Base-by-base conservation (phyloP, 371 early-diverging fungal genomes). In the Mucor circinelloides region DNA sequence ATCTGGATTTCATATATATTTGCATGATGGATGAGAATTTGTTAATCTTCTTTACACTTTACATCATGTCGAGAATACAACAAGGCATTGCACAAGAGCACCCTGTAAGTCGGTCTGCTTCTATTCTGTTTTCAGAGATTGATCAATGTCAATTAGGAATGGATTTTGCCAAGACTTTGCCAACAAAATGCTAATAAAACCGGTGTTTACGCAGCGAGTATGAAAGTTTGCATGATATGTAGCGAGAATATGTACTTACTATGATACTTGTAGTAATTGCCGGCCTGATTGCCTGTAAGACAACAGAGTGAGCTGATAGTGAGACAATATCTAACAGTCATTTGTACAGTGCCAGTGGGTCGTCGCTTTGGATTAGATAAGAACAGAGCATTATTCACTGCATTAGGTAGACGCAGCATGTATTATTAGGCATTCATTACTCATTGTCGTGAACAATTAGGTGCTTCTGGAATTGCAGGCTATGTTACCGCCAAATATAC, bases 161-260 rank as follows among this genome's bases (percentile, higher is more conserved):
- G 72, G 72, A 42, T 72, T 9, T 30, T 72, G 56, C 72, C 72
- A 27, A 42, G 65, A 58, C 19, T 67, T 19, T 72, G 72, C 7
- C 68, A 72, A 27, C 44, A 64, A 31, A 67, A 68, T 23, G 72
- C 72, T 1, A 67, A 68, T 32, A 72, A 64, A 40, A 72, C 68
- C 25, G 72, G 72, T 5, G 46, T 68, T 25, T 67, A 67, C 42
- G 68, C 42, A 42, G 72, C 72, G 31, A 64, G 72, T 72, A 61
- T 38, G 54, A 54, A 23, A 31, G 28, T 48, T 34, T 40, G 50
- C 21, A 21, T 50, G 2, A 23, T 50, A 12, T 23, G 10, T 21
- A 12, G 12, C 12, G 6, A n/a, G 10, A 40, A 5, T 40, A 40
- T 15, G 5, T 15, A 17, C 10, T 4, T 15, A 17, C 9, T 15